Conservation (phyloP, 1,139 yeast genomes). For the Taphrina sp. region DNA sequence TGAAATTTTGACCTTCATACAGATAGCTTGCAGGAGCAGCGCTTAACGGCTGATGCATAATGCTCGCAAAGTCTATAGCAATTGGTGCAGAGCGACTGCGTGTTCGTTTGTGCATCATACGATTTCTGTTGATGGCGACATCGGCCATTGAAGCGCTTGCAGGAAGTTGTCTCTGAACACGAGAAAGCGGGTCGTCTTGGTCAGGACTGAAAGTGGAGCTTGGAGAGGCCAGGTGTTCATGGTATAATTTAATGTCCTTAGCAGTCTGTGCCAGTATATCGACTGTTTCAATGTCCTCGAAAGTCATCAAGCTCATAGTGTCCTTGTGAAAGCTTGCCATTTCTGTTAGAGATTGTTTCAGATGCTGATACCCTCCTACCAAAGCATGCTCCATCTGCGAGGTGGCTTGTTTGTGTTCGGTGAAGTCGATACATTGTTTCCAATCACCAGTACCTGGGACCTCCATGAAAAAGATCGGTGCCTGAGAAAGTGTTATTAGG, state of each 20-base stretch:
- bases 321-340: neutral
- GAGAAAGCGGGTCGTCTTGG: no score
- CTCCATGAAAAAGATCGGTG: constrained; percentile 41
- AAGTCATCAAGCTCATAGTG: neutral
- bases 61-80: constrained; percentile 35
- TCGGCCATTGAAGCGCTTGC: no score
- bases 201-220: no score
- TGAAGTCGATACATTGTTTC: constrained; percentile 42
- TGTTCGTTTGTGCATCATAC: constrained; percentile 36
- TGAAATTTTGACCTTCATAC: neutral
- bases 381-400: constrained; percentile 39
- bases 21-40: constrained; percentile 16
- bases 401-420: constrained; percentile 42
- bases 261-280: neutral
- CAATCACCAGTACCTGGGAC: constrained; percentile 38
- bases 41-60: constrained; percentile 8
- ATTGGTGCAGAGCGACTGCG: constrained; percentile 38
- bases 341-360: constrained; percentile 2
- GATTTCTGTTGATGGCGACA: neutral
- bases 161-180: no score
- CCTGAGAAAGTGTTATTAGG: constrained; percentile 24
- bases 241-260: neutral
- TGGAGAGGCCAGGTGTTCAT: neutral
- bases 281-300: neutral
- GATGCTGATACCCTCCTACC: constrained; percentile 38